Evolutionary conservation across 1,284 basidiomycete genomes (phyloP), one percentile per base, ranked within the genome.

Genomic region (Naganishia cerealis): DNA sequence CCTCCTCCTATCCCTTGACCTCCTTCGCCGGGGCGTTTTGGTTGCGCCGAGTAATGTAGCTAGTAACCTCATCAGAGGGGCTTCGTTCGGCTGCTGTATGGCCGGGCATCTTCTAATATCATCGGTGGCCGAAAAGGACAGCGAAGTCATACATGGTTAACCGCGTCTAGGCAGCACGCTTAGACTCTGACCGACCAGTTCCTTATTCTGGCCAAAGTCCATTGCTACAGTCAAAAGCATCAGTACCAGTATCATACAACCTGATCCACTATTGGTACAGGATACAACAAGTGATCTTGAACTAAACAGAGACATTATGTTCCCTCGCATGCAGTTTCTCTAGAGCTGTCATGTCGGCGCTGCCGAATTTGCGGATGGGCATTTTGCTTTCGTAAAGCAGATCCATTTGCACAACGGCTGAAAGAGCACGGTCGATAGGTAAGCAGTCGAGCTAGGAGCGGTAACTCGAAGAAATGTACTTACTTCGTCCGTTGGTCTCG

Each of bases 401-500:
- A 18, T 58, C 65, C 55, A 58, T 66, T 42, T 66, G 46, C 6
- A 53, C 46, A 38, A 58, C 54, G 24, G 65, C 65, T 66, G 56
- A 10, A n/a, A 39, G 24, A 33, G n/a, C 7, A 9, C 0, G 6
- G 29, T 33, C 29, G 16, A 40, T 10, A 10, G 39, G 16, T 40
- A 56, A 40, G 16, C 1, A 21, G 3, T 33, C 15, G 4, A 43
- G 21, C 15, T n/a, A 16, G 10, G 18, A 18, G 42, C 6, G 8
- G 39, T 33, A 33, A 2, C 1, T 24, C 24, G 18, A 39, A 4
- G 42, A 29, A 36, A 52, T 15, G n/a, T 6, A 58, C 67, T 68
- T 50, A 68, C 67, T 68, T 33, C 67, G 67, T n/a, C 67, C 67
- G 57, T 68, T 68, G 33, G 61, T 68, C 38, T 68, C 67, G n/a